Percentiles rank a stretch among this genome's conserved stretches.
These are phyloP conservation scores for Clarireedia paspali DNA, from an alignment of 2,329 filamentous ascomycete genomes.

Conservation along the genomic window DNA sequence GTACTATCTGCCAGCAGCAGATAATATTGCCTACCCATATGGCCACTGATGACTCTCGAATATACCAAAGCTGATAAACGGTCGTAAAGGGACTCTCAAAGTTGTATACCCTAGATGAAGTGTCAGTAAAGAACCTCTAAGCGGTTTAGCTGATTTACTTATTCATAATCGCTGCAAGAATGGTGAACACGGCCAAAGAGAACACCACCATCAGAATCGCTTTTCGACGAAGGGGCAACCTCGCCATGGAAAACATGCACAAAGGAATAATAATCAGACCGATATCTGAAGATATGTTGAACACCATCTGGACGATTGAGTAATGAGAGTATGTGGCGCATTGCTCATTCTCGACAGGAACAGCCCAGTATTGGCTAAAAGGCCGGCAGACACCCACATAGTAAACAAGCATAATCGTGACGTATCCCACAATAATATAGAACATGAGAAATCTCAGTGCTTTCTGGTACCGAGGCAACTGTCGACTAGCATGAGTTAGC, in stretches of 20 bases:
- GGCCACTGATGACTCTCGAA: slow-evolving; percentile 42
- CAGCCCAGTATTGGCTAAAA: slow-evolving; percentile 48
- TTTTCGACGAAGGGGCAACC: slow-evolving; percentile 35
- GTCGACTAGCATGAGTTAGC: slow-evolving; percentile 8
- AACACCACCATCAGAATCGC: slow-evolving; percentile 37
- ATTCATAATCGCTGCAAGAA: slow-evolving; percentile 43
- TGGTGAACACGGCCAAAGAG: slow-evolving; percentile 43
- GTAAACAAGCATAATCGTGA: slow-evolving; percentile 26
- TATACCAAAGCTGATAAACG: slow-evolving; percentile 37
- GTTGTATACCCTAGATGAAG: slow-evolving; percentile 16
- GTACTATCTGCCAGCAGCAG: slow-evolving; percentile 36
- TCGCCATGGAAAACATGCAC: slow-evolving; percentile 32
- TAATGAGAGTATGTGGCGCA: slow-evolving; percentile 49
- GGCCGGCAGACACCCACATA: slow-evolving; percentile 42
- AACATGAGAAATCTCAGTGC: slow-evolving; percentile 39
- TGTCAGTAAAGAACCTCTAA: background rate
- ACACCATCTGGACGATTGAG: slow-evolving; percentile 46
- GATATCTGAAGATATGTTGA: slow-evolving; percentile 52
- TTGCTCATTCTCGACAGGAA: slow-evolving; percentile 43
- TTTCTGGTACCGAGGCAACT: slow-evolving; percentile 16
- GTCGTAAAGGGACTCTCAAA: slow-evolving; percentile 27
- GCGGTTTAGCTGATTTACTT: slow-evolving; percentile 29
- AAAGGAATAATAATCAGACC: slow-evolving; percentile 48
- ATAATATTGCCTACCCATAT: slow-evolving; percentile 45
- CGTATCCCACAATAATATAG: slow-evolving; percentile 40